Evolutionary conservation across 2,329 filamentous ascomycete genomes (phyloP).

Genomic region (Macrophomina pseudophaseolina): DNA sequence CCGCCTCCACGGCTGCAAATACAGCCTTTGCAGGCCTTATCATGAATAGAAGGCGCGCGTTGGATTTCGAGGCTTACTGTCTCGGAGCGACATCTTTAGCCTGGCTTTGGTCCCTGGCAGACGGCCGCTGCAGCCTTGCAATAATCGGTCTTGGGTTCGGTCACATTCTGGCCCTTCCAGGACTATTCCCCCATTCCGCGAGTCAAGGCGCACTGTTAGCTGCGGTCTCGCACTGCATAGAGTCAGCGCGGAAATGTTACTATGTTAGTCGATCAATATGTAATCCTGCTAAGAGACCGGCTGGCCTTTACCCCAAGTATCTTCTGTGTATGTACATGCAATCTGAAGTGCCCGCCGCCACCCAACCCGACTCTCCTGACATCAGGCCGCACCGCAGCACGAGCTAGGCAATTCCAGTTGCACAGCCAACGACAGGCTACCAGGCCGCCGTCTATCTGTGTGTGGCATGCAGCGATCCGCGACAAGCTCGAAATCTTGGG

Average conservation of each 20-base stretch:
- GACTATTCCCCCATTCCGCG: neutral
- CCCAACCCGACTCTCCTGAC: neutral
- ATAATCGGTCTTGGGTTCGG: slow-evolving; percentile 2
- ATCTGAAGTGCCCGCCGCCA: neutral
- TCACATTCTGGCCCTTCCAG: neutral
- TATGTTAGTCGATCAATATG: slow-evolving; percentile 16
- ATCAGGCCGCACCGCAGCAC: slow-evolving; percentile 1
- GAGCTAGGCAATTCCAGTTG: neutral
- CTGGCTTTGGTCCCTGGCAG: neutral
- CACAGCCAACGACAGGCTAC: neutral
- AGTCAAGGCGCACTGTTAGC: slow-evolving; percentile 2
- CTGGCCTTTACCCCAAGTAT: neutral
- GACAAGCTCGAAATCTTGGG: neutral
- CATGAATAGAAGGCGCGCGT: too few species aligned
- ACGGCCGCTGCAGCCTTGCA: neutral
- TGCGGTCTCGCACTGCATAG: neutral
- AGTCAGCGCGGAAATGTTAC: neutral
- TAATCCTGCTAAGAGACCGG: slow-evolving; percentile 1
- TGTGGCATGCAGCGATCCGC: slow-evolving; percentile 4
- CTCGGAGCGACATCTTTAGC: neutral
- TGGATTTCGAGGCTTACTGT: neutral
- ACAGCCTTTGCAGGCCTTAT: too few species aligned
- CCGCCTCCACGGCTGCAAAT: neutral
- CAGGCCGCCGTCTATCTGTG: neutral
- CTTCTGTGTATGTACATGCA: neutral